A percentile compares a stretch with the other conserved stretches of the same genome.
phyloP scores from a whole-genome alignment of 148 eudicot species.

The Fagopyrum esculentum region DNA sequence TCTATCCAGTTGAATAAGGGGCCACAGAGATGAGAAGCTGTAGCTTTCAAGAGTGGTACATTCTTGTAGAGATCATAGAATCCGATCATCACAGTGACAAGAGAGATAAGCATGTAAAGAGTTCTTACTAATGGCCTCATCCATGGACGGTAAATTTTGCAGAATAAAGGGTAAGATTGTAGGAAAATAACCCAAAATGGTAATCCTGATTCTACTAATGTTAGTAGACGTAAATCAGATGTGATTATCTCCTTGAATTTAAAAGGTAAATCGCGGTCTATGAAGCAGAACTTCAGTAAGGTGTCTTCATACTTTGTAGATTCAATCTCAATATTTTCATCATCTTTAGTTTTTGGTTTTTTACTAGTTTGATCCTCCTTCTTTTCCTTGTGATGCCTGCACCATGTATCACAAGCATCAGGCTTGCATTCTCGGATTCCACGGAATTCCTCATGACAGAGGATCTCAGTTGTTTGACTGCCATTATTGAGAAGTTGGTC shows the following conservation, averaged over 20 bases:
- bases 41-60: constrained; percentile 81
- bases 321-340: constrained; percentile 38
- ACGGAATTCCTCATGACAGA: neutral
- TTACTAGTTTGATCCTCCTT: neutral
- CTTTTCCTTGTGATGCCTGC: neutral
- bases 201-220: constrained; percentile 83
- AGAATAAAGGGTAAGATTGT: constrained; percentile 90
- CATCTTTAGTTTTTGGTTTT: constrained; percentile 10
- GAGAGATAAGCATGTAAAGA: constrained; percentile 60
- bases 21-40: constrained; percentile 76
- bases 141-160: constrained; percentile 93
- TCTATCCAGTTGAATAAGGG: constrained; percentile 90
- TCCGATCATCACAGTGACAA: constrained; percentile 81
- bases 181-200: constrained; percentile 97
- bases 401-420: neutral
- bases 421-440: neutral
- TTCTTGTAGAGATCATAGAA: constrained; percentile 96
- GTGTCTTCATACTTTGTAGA: constrained; percentile 64
- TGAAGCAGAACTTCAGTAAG: constrained; percentile 61
- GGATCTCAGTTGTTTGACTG: neutral
- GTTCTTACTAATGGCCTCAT: constrained; percentile 85
- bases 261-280: constrained; percentile 75
- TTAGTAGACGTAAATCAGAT: constrained; percentile 66
- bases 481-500: constrained; percentile 1
- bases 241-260: constrained; percentile 62